Conservation (phyloP, 1,139 yeast genomes). For the Tardiomyces depauwii region DNA sequence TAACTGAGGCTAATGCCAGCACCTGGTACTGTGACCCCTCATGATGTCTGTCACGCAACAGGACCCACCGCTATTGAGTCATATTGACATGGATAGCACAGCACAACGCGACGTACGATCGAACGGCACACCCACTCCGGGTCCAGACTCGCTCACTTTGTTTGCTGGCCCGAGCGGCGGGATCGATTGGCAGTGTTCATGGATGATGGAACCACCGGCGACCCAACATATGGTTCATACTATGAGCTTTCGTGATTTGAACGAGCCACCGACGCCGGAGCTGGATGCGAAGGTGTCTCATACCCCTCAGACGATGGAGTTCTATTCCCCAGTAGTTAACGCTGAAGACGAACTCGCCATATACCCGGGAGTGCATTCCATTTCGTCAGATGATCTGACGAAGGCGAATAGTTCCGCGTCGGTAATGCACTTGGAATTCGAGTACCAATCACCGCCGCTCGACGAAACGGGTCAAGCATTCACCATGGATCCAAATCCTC, state of each 20-base stretch:
- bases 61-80: neutral
- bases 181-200: neutral
- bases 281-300: neutral
- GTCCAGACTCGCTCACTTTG: neutral
- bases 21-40: neutral
- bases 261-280: neutral
- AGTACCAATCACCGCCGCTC: neutral
- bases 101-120: neutral
- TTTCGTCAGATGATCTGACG: neutral
- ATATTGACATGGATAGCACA: neutral
- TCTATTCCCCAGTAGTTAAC: neutral
- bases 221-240: neutral
- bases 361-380: neutral
- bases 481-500: neutral
- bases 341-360: neutral
- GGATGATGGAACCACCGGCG: neutral
- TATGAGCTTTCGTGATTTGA: neutral
- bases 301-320: neutral
- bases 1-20: neutral
- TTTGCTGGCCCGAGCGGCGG: neutral
- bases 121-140: neutral
- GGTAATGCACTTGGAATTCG: neutral
- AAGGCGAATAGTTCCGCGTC: neutral
- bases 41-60: neutral
- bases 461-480: neutral